Conservation (phyloP, 805 yeast genomes). For the Pichia manshurica region DNA sequence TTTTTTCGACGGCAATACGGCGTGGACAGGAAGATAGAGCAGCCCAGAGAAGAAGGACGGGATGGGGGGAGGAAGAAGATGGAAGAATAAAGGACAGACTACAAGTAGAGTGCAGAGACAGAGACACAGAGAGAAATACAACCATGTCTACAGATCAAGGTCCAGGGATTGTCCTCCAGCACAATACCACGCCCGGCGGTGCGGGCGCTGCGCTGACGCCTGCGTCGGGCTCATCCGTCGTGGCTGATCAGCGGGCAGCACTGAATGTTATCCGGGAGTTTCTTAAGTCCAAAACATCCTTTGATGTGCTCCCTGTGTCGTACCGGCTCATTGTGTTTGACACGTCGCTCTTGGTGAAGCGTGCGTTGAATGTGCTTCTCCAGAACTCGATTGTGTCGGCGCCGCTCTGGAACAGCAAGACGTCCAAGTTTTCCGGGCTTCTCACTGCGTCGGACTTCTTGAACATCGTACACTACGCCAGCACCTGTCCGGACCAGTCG, state of each 20-base stretch:
- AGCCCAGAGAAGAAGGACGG: no score
- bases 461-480: slow-evolving; percentile 81
- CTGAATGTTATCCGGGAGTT: slow-evolving; percentile 78
- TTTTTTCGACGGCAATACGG: no score
- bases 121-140: no score
- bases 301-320: slow-evolving; percentile 94
- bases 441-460: slow-evolving; percentile 89
- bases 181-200: no score
- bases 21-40: no score
- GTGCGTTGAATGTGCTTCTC: slow-evolving; percentile 79
- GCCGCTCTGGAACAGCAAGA: slow-evolving; percentile 90
- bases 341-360: slow-evolving; percentile 82
- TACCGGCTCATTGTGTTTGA: slow-evolving; percentile 90
- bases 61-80: no score
- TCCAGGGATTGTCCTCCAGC: no score
- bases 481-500: slow-evolving; percentile 80
- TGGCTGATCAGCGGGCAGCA: slow-evolving; percentile 64
- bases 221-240: slow-evolving; percentile 19
- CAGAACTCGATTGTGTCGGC: slow-evolving; percentile 96
- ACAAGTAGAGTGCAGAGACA: no score
- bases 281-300: slow-evolving; percentile 84
- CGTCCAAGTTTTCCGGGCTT: slow-evolving; percentile 89
- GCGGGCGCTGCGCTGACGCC: no score
- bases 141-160: no score
- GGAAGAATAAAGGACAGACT: no score